Conservation (phyloP, 164 flowering plant species). For the Warburgia ugandensis region DNA sequence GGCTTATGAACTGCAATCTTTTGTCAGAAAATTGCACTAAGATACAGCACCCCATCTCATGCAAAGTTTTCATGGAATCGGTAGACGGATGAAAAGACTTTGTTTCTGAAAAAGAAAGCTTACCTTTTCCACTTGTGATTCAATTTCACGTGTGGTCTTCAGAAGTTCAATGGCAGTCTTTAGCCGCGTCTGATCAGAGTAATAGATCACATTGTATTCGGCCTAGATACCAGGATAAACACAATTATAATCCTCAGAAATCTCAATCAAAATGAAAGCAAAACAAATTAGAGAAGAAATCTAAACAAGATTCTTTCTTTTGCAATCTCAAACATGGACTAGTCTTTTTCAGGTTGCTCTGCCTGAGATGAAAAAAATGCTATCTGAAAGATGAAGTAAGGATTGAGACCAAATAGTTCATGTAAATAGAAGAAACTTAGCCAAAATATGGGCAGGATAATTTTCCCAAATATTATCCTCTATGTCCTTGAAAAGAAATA, state of each 20-base stretch:
- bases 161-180: constrained; percentile 77
- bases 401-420: too few relatives aligned
- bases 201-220: constrained; percentile 67
- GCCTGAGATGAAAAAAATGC: neutral
- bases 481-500: too few relatives aligned
- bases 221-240: constrained; percentile 36
- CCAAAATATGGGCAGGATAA: too few relatives aligned
- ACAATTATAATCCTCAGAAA: neutral
- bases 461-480: too few relatives aligned
- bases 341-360: neutral
- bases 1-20: too few relatives aligned
- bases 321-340: too few relatives aligned
- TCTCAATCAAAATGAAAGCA: neutral
- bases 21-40: too few relatives aligned
- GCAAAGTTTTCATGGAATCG: neutral
- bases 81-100: neutral
- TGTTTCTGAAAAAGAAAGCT: constrained; percentile 7
- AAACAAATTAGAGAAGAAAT: too few relatives aligned
- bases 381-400: too few relatives aligned
- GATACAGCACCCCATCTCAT: neutral
- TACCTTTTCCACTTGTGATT: constrained; percentile 57
- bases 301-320: too few relatives aligned
- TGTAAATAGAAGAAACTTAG: too few relatives aligned
- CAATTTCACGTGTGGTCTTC: constrained; percentile 68
- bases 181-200: constrained; percentile 79